Conservation (phyloP, 23 red algal genomes). For the Porphyridium purpureum region DNA sequence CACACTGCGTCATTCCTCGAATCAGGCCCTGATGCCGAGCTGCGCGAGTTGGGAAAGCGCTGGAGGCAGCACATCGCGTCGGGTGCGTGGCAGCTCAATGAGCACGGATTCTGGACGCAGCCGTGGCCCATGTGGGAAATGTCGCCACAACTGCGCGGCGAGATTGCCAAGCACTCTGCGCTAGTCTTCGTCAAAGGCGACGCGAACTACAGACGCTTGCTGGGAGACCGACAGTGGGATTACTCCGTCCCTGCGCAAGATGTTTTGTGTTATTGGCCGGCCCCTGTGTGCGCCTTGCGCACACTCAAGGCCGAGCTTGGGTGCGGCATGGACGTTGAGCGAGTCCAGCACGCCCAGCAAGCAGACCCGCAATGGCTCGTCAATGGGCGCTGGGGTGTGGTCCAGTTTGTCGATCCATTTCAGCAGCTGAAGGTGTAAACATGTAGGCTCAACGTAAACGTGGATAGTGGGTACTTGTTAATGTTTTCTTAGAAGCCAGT, state of each 20-base stretch:
- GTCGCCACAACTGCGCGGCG: conserved; percentile 5
- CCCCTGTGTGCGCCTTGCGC: conserved; percentile 65
- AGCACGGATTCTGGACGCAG: conserved; percentile 91
- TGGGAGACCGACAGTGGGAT: conserved; percentile 72
- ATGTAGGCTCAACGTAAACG: too few species aligned
- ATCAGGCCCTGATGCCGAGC: conserved; percentile 1
- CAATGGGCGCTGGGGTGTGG: conserved; percentile 63
- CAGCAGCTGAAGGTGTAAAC: too few species aligned
- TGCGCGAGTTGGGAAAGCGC: conserved; percentile 13
- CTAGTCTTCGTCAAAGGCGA: conserved; percentile 95
- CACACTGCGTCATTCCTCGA: conserved; percentile 25
- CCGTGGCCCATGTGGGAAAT: conserved; percentile 94
- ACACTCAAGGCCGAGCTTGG: conserved; percentile 88
- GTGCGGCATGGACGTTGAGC: conserved; percentile 28
- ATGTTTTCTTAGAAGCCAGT: too few species aligned
- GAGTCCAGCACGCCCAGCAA: background rate
- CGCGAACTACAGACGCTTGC: conserved; percentile 88
- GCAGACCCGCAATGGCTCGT: conserved; percentile 83
- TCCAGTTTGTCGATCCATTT: too few species aligned
- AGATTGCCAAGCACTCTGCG: conserved; percentile 3
- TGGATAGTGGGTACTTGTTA: too few species aligned
- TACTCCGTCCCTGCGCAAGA: conserved; percentile 42
- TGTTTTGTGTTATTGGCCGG: conserved; percentile 65
- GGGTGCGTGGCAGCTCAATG: conserved; percentile 37
- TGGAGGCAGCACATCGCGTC: conserved; percentile 23